Base-by-base conservation (phyloP, 2,329 filamentous ascomycete genomes). In the Pseudogymnoascus sp. region DNA sequence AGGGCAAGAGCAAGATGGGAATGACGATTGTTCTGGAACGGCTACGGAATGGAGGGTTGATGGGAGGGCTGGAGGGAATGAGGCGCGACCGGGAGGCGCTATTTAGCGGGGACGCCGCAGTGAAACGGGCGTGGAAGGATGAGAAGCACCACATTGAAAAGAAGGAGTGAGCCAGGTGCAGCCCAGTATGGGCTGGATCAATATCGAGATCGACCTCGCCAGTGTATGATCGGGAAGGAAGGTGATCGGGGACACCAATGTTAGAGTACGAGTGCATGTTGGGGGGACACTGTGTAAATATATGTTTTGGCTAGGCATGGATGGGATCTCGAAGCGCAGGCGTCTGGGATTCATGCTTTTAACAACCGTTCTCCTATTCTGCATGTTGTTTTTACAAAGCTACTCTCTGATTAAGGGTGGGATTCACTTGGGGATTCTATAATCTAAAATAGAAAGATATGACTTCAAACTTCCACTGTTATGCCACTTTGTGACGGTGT, bases 11-110 rank as follows among this genome's bases (percentile, higher is more conserved):
- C 68, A 86, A 88, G 60, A 88, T 93, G 73, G 90, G 90, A 59
- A 93, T 95, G 90, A 86, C 84, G 63, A 84, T 93, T 38, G 90
- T 95, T 7, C 80, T 95, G 21, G 88, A 92, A 74, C 80, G 90
- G 59, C 74, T 90, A 71, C 79, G 87, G 62, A 79, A 80, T 64
- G 87, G 87, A 40, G 88, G 87, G 0, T 76, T 90, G 16, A 85
- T 88, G 14, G 86, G 76, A 21, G 87, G 89, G n/a, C 76, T 90
- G 31, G 87, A 89, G 67, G 86, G 86, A 29, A 89, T 89, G 86
- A 78, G 85, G 61, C 77, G 79, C 68, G 86, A 89, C 70, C 78
- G 81, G 61, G 69, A 73, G 61, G 63, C 42, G 26, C 11, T 56
- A n/a, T 31, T 44, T 24, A 60, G 35, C 21, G 35, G 35, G 2